These are phyloP conservation scores for Arabidopsis thaliana DNA, from an alignment of 345 rosid species.

Conservation along the genomic window TAIR10.1 NC_003074.8:21284001-21284500, in stretches of 20 bases:
- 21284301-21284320: conserved; percentile 44
- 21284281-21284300: not conserved
- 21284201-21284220: not conserved
- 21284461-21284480: not conserved
- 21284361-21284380: conserved; percentile 59
- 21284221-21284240: too few species aligned
- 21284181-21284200: conserved; percentile 3
- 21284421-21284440: conserved; percentile 48
- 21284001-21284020: not conserved
- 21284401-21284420: conserved; percentile 47
- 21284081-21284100: conserved; percentile 65
- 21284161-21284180: not conserved
- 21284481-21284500: not conserved
- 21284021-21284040: conserved; percentile 47
- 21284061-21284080: conserved; percentile 73
- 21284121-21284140: conserved; percentile 69
- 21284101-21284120: conserved; percentile 67
- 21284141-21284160: conserved; percentile 63
- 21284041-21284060: conserved; percentile 92
- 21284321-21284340: conserved; percentile 46
- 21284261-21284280: not conserved
- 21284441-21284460: conserved; percentile 28
- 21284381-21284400: conserved; percentile 79
- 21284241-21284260: not conserved
- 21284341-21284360: conserved; percentile 39